phyloP scores from a whole-genome alignment of 1,139 yeast species.

The Lizanozyma gosingica region DNA sequence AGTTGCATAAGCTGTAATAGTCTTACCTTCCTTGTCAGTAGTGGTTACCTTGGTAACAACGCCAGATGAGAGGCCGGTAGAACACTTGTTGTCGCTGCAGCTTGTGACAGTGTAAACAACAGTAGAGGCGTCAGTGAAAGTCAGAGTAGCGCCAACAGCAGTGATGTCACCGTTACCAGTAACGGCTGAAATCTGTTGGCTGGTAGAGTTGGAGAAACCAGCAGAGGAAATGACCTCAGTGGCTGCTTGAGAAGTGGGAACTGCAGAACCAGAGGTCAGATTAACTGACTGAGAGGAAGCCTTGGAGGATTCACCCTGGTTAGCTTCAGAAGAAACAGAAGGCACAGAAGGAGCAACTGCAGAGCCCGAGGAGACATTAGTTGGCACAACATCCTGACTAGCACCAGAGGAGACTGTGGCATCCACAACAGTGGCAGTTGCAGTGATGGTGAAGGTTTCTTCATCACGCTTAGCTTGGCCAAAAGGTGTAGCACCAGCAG shows the following conservation, averaged over 20 bases:
- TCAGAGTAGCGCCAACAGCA: slow-evolving; percentile 4
- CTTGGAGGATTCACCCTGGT: background rate
- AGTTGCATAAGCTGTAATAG: background rate
- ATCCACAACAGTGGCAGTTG: background rate
- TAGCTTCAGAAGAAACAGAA: background rate
- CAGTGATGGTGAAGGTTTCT: background rate
- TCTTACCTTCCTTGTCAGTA: background rate
- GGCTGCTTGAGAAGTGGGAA: background rate
- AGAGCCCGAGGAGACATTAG: background rate
- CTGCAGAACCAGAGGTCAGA: too few species aligned
- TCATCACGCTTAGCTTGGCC: background rate
- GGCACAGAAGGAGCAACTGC: background rate
- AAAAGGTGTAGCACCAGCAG: background rate
- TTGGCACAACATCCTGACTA: background rate
- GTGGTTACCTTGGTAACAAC: background rate
- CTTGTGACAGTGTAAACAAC: slow-evolving; percentile 20
- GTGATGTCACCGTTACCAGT: background rate
- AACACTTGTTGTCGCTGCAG: slow-evolving; percentile 23
- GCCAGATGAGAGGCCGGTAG: slow-evolving; percentile 2
- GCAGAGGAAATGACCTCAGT: background rate
- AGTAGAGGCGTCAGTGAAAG: slow-evolving; percentile 2
- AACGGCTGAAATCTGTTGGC: background rate
- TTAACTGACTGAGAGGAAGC: background rate
- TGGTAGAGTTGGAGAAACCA: background rate
- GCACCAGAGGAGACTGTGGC: background rate